Base-by-base conservation (phyloP, 2,329 filamentous ascomycete genomes). In the Cryphonectria radicalis region DNA sequence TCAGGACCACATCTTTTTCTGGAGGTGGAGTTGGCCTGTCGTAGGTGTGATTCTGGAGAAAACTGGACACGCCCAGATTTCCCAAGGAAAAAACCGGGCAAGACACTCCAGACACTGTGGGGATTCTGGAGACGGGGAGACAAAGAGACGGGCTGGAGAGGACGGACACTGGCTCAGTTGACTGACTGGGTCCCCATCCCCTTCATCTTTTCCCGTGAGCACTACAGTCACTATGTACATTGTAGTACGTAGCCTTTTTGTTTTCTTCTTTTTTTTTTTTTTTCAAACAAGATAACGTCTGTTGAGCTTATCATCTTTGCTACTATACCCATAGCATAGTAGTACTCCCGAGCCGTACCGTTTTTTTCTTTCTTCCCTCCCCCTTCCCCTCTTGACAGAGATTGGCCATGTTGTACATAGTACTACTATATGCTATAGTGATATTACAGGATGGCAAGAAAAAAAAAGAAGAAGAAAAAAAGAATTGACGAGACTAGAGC, bases 31-130 rank as follows among this genome's bases (percentile, higher is more conserved):
- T 22, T 59, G 7, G 46, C 46, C 19, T 22, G 25, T 35, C 8
- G 28, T 28, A 32, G 35, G 32, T 43, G 35, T 57, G 53, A 37
- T 22, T 25, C 68, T 70, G 68, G 68, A 72, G 70, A 66, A 59
- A 57, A 57, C 46, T 59, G 65, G 65, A 37, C 35, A 14, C 50
- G 28, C 28, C 55, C 28, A 57, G 37, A 8, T 19, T 32, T 10
- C 22, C 50, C 35, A n/a, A 64, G 62, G 35, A n/a, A 60, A 59
- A 67, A 57, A 40, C 55, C 46, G 65, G 53, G 14, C 25, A 42
- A 5, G 46, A 50, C 46, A 6, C 46, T 50, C 46, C 46, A 50
- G 46, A 8, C 2, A 37, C 55, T 66, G 63, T 63, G 67, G 70
- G 53, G 70, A 67, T 37, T 37, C 43, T n/a, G 69, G 46, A 60